These are phyloP conservation scores for Coemansia sp. DNA, from an alignment of 192 early-diverging fungal species.

Conservation along the genomic window DNA sequence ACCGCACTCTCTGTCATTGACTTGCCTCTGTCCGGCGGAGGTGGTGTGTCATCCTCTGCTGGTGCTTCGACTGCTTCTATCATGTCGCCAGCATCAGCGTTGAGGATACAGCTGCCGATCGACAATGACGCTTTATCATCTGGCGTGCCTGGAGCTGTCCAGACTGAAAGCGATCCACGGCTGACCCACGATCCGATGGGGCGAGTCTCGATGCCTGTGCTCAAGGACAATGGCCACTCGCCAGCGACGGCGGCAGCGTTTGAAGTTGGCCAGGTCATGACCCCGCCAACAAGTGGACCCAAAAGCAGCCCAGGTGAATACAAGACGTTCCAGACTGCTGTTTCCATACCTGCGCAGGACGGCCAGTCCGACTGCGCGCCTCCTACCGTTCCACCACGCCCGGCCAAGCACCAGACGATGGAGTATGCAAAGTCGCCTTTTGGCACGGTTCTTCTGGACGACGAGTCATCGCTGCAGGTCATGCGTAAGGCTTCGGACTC, in stretches of 20 bases:
- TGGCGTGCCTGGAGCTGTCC: slow-evolving; percentile 10
- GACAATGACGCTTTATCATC: slow-evolving; percentile 1
- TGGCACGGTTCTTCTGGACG: slow-evolving; percentile 7
- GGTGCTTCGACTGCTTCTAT: slow-evolving; percentile 1
- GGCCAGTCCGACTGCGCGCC: slow-evolving; percentile 3
- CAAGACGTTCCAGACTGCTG: slow-evolving; percentile 9
- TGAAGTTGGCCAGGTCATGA: slow-evolving; percentile 16
- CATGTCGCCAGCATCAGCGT: slow-evolving; percentile 4
- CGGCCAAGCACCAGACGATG: slow-evolving; percentile 6
- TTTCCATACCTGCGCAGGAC: slow-evolving; percentile 18
- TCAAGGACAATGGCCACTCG: slow-evolving; percentile 28
- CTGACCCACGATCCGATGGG: slow-evolving; percentile 26
- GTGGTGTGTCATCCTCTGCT: slow-evolving; percentile 7
- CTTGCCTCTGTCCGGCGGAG: neutral
- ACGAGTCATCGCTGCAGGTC: slow-evolving; percentile 28
- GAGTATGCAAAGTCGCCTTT: slow-evolving; percentile 5
- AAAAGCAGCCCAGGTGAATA: slow-evolving; percentile 24
- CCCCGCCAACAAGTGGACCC: slow-evolving; percentile 19
- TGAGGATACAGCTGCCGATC: slow-evolving; percentile 32
- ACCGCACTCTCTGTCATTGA: slow-evolving; percentile 6
- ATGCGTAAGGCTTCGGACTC: slow-evolving; percentile 54
- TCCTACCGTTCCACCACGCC: slow-evolving; percentile 9
- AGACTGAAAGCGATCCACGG: slow-evolving; percentile 27
- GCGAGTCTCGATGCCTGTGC: slow-evolving; percentile 51
- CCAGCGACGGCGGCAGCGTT: slow-evolving; percentile 6